Evolutionary conservation across 176 grass and related monocot species (phyloP).

Genomic region (Zea luxurians): DNA sequence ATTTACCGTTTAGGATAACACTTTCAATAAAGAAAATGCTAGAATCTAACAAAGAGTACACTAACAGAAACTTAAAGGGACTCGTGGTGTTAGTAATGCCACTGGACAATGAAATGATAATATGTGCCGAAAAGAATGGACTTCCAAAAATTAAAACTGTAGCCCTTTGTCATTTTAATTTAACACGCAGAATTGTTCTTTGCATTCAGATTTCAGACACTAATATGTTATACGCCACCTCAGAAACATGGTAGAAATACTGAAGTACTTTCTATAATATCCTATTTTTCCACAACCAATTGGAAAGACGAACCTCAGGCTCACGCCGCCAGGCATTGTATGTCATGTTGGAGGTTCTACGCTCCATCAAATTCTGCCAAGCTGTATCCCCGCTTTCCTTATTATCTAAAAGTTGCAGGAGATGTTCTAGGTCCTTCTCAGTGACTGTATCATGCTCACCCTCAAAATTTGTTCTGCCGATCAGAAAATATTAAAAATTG

Average conservation of each 20-base stretch:
- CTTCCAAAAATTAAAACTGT: background rate
- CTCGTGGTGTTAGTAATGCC: background rate
- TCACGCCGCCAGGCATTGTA: constrained; percentile 95
- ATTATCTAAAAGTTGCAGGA: constrained; percentile 80
- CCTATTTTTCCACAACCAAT: constrained; percentile 5
- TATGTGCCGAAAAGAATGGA: background rate
- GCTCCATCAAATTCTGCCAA: constrained; percentile 94
- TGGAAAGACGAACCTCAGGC: constrained; percentile 64
- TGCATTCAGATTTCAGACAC: background rate
- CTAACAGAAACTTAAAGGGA: background rate
- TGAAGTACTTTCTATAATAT: background rate
- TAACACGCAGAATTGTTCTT: constrained; percentile 6
- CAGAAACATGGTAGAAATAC: background rate
- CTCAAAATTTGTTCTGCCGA: constrained; percentile 45
- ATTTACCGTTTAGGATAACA: too few species aligned
- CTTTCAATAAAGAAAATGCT: background rate
- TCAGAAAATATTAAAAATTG: background rate
- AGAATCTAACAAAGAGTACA: background rate
- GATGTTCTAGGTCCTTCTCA: constrained; percentile 81
- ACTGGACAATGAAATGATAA: constrained; percentile 3
- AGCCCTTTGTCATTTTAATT: background rate
- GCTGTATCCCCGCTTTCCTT: constrained; percentile 62
- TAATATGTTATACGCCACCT: background rate
- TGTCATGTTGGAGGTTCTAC: constrained; percentile 82
- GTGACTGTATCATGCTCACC: constrained; percentile 57